Conservation (phyloP, 2,329 filamentous ascomycete genomes). For the Aspergillus latus region DNA sequence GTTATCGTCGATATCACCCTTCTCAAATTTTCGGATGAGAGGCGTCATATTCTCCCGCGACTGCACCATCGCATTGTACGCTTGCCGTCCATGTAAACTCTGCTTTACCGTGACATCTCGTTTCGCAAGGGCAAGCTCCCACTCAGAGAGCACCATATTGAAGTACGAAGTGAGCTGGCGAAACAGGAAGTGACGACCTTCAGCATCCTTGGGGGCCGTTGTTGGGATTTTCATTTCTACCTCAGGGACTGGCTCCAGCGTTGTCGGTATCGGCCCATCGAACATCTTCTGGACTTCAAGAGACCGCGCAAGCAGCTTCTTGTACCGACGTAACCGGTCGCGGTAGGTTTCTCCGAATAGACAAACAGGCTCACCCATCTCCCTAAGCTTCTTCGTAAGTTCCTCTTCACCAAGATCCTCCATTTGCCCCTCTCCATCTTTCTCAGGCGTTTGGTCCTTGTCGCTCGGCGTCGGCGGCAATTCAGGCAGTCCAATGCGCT, state of each 20-base stretch:
- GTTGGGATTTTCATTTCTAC: conserved; percentile 81
- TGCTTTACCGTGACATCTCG: conserved; percentile 60
- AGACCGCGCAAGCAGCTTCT: conserved; percentile 54
- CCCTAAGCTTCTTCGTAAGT: conserved; percentile 66
- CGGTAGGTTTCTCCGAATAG: conserved; percentile 81
- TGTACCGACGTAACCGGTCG: conserved; percentile 68
- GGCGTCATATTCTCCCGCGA: conserved; percentile 85
- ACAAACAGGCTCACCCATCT: conserved; percentile 67
- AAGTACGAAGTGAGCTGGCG: conserved; percentile 93
- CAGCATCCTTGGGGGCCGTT: conserved; percentile 62
- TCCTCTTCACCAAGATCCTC: conserved; percentile 69
- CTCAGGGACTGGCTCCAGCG: conserved; percentile 74
- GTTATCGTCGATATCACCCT: conserved; percentile 72
- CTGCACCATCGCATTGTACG: conserved; percentile 80
- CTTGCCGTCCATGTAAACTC: conserved; percentile 76
- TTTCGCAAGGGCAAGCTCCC: conserved; percentile 71
- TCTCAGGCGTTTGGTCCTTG: conserved; percentile 34
- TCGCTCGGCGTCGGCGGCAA: conserved; percentile 47
- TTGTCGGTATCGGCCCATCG: conserved; percentile 83
- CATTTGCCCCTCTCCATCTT: conserved; percentile 28
- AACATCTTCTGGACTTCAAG: conserved; percentile 50
- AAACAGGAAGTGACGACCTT: conserved; percentile 70
- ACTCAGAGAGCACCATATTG: conserved; percentile 89
- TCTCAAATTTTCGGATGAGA: conserved; percentile 86
- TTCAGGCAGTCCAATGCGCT: conserved; percentile 77